These are phyloP conservation scores for Ganoderma leucocontextum DNA, from an alignment of 1,284 basidiomycete species.

Conservation along the genomic window DNA sequence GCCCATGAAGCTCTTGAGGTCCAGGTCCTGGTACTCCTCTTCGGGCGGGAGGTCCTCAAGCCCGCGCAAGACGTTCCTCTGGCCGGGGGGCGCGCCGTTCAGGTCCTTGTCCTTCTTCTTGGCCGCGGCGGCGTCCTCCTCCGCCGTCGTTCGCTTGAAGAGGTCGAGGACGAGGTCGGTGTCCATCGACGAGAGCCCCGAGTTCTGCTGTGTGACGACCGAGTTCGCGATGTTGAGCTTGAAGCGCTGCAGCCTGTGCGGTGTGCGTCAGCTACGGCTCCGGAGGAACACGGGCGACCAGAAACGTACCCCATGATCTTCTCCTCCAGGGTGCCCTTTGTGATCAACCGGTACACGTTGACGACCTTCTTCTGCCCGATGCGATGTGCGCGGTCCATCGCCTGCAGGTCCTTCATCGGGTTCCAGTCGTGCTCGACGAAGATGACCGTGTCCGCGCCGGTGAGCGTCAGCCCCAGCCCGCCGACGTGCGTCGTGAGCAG, in stretches of 20 bases:
- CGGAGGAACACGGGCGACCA: too few relatives aligned
- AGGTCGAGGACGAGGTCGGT: conserved; percentile 97
- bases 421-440: conserved; percentile 99
- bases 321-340: conserved; percentile 96
- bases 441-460: conserved; percentile 98
- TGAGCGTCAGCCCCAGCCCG: conserved; percentile 94
- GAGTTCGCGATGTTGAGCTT: conserved; percentile 98
- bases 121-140: conserved; percentile 71
- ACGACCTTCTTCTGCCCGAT: conserved; percentile 99
- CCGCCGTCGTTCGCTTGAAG: conserved; percentile 82
- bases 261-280: background rate
- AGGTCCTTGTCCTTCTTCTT: conserved; percentile 65
- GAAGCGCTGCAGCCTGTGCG: conserved; percentile 89
- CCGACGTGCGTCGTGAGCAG: conserved; percentile 97
- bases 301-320: conserved; percentile 97
- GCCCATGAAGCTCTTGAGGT: conserved; percentile 86
- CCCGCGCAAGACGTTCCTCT: conserved; percentile 86
- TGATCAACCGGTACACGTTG: conserved; percentile 98
- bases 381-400: conserved; percentile 99
- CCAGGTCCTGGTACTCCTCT: conserved; percentile 89
- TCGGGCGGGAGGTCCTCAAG: conserved; percentile 90
- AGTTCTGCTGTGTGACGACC: conserved; percentile 97
- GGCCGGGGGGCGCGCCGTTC: conserved; percentile 57
- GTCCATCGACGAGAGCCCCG: conserved; percentile 94
- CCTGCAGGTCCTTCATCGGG: conserved; percentile 99